Base-by-base conservation (phyloP, 192 early-diverging fungal genomes). In the Podochytrium sp. region DNA sequence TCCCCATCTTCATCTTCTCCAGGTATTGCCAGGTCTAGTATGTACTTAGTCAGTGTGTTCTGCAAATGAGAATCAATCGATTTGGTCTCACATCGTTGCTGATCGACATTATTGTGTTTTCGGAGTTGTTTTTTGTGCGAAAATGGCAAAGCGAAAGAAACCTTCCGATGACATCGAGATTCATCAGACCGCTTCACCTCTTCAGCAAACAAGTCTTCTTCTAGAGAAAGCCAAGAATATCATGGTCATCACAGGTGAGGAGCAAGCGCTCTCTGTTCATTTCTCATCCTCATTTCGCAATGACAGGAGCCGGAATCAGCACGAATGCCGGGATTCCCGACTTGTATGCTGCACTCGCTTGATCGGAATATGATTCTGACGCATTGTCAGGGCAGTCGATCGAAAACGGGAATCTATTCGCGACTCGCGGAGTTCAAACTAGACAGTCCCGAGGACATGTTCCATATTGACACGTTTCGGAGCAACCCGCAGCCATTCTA, bases 291-390 rank as follows among this genome's bases (percentile, higher is more conserved):
- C 55, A 27, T 16, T 16, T 57, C 12, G 6, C 23, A 30, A 30
- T 57, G 23, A 7, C 23, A 76, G 49, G 55, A 16, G 62, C 93
- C 35, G 96, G 96, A 70, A 95, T 96, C 77, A 82, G 94, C 70
- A 88, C 92, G 1, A 95, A 93, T 1, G 97, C 95, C 47, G 97
- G 96, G 3, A 98, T 99, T 42, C 97, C 97, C 0, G 97, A 99
- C 70, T 99, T 99, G 59, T 61, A 14, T 12, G 10, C 35, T n/a
- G n/a, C n/a, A n/a, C n/a, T n/a, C 12, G 6, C 4, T 40, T 33
- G 3, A 34, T 23, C 32, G 18, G 5, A 25, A 14, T 23, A 55
- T 27, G 5, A 6, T 27, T 14, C 52, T 55, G 52, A 14, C n/a
- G 6, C 32, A 5, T 32, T 32, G 6, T 32, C 14, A 7, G 20